A percentile compares a stretch with the other conserved stretches of the same genome.
phyloP scores from a whole-genome alignment of 2,329 filamentous ascomycete species.

The Macroventuria anomochaeta region DNA sequence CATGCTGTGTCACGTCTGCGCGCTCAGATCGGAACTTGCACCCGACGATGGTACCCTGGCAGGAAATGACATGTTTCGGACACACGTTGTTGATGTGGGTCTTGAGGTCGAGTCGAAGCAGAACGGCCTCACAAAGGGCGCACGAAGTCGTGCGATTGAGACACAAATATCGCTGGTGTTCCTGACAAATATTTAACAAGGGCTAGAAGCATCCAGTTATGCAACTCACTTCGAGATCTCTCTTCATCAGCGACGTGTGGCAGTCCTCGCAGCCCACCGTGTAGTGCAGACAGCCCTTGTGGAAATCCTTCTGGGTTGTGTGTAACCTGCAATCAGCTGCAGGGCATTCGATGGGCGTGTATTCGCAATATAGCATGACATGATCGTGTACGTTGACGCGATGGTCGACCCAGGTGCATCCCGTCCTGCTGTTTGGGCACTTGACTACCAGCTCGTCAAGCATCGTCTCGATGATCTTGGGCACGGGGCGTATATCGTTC shows the following conservation, averaged over 20 bases:
- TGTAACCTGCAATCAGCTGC: conserved; percentile 57
- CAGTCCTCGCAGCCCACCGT: conserved; percentile 61
- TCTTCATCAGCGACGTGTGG: conserved; percentile 60
- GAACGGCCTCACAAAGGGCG: conserved; percentile 49
- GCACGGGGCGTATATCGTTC: conserved; percentile 49
- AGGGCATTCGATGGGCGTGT: conserved; percentile 61
- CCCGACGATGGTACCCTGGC: conserved; percentile 53
- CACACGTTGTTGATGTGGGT: conserved; percentile 52
- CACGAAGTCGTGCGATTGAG: conserved; percentile 56
- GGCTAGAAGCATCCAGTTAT: conserved; percentile 16
- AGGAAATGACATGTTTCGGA: conserved; percentile 51
- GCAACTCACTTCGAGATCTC: conserved; percentile 57
- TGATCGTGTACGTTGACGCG: conserved; percentile 65
- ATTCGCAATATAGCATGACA: conserved; percentile 66
- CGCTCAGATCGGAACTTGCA: conserved; percentile 52
- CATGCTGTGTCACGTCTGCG: conserved; percentile 49
- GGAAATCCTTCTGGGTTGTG: conserved; percentile 62
- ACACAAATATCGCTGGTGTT: conserved; percentile 57
- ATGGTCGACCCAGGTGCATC: conserved; percentile 61
- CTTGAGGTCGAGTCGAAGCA: conserved; percentile 52
- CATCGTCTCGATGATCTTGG: conserved; percentile 65
- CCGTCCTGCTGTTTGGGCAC: conserved; percentile 62
- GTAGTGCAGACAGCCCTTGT: conserved; percentile 62
- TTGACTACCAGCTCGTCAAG: conserved; percentile 66
- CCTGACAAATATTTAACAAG: conserved; percentile 43